Evolutionary conservation across 805 yeast genomes (phyloP), one percentile per base, ranked within the genome.

Genomic region (Crinitomyces ghanaensis): DNA sequence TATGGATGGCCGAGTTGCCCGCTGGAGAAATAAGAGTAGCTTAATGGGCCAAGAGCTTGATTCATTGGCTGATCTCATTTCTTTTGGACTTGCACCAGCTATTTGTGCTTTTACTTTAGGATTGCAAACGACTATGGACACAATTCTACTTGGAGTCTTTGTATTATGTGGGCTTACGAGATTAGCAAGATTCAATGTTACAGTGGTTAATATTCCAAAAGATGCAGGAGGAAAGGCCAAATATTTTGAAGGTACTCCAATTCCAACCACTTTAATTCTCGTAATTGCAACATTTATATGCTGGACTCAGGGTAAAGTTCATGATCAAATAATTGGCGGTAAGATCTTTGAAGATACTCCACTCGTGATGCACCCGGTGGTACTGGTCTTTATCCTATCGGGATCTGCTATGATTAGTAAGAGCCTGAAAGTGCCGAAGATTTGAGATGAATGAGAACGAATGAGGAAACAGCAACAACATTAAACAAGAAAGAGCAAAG

Each of bases 21-120:
- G 98, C 51, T 70, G 91, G 62, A 73, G 95, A 60, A 80, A 85
- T 55, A 84, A 86, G 62, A 72, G 93, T 2, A 78, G 93, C 8
- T 67, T 91, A 35, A 82, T 91, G 81, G 98, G 98, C 40, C 97
- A 91, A 59, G 98, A 91, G 61, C 71, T 91, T 49, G 98, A 91
- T 54, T 86, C 96, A 1, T 68, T 91, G 48, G 98, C 98, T 15
- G 98, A 91, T 59, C 71, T 91, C 49, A 72, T 88, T 23, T 82
- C 95, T 8, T 91, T 91, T 55, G 93, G 96, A 41, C 95, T 88
- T 21, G 86, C 94, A 2, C 98, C 98, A 2, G 94, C 95, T 3
- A 68, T 84, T 11, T 77, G 83, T 55, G 98, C 93, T 3, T 91
- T 85, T 56, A 74, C 86, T 29, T 72, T 86, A 51, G 98, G 98